phyloP scores from a whole-genome alignment of 345 rosid species.

The Eucalyptus sp. region DNA sequence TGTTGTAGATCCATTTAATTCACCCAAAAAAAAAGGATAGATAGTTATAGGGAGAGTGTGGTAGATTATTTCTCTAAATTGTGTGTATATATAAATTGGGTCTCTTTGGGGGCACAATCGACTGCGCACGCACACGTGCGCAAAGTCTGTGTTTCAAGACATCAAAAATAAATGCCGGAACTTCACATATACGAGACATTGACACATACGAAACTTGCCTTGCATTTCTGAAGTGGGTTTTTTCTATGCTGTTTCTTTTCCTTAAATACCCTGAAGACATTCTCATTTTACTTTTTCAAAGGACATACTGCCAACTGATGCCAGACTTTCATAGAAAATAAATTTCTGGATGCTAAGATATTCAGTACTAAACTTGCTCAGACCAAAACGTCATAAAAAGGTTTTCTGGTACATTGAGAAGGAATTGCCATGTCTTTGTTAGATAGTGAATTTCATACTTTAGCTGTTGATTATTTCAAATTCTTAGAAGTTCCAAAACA shows the following conservation, averaged over 20 bases:
- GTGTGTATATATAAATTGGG: not conserved
- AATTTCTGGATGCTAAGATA: not conserved
- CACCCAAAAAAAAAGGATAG: not conserved
- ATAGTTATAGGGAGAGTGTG: not conserved
- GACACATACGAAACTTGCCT: not conserved
- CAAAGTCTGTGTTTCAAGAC: not conserved
- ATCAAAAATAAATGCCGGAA: too few species aligned
- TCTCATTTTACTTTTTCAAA: not conserved
- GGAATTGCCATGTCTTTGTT: not conserved
- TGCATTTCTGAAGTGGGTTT: not conserved
- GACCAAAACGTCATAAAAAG: not conserved
- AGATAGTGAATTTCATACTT: not conserved
- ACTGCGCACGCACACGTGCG: accelerated
- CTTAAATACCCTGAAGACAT: not conserved
- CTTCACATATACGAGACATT: not conserved
- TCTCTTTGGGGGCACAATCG: not conserved
- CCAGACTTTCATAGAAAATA: not conserved
- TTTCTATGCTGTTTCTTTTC: not conserved
- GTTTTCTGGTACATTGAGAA: not conserved
- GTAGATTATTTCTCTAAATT: too few species aligned
- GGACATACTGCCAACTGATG: not conserved
- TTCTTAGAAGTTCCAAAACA: not conserved
- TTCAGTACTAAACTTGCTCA: not conserved
- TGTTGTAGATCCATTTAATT: not conserved
- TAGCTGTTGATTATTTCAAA: not conserved